Conservation (phyloP, 2,329 filamentous ascomycete genomes). For the Fusarium marasasianum region DNA sequence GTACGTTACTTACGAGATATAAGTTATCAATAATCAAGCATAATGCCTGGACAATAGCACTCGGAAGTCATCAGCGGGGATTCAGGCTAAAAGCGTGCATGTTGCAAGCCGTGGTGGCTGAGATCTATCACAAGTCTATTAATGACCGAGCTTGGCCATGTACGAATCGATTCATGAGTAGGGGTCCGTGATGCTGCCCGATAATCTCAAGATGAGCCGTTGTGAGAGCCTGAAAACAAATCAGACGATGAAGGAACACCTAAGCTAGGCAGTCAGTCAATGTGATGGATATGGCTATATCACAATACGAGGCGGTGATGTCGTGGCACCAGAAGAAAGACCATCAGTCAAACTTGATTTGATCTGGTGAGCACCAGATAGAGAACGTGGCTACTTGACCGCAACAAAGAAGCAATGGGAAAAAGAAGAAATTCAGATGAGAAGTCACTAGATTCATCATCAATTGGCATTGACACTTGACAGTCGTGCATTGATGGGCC, state of each 20-base stretch:
- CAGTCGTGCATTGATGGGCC: slow-evolving; percentile 18
- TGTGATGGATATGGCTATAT: slow-evolving; percentile 27
- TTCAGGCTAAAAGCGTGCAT: slow-evolving; percentile 21
- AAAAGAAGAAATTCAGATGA: neutral
- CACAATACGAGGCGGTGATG: slow-evolving; percentile 37
- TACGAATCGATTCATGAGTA: slow-evolving; percentile 7
- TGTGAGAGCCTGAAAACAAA: slow-evolving; percentile 22
- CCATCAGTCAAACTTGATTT: slow-evolving; percentile 24
- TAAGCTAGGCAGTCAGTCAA: neutral
- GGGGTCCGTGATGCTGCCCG: slow-evolving; percentile 15
- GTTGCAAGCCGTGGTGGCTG: slow-evolving; percentile 32
- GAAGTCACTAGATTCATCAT: neutral
- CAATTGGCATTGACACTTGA: slow-evolving; percentile 27
- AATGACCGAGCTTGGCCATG: slow-evolving; percentile 11
- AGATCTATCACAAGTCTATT: slow-evolving; percentile 38
- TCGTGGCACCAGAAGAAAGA: slow-evolving; percentile 34
- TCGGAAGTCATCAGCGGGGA: neutral
- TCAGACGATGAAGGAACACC: slow-evolving; percentile 8
- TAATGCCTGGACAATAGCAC: slow-evolving; percentile 6
- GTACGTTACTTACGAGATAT: slow-evolving; percentile 1
- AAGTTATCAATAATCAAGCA: slow-evolving; percentile 1
- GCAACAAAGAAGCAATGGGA: neutral
- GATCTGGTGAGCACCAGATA: slow-evolving; percentile 31
- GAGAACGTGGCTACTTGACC: neutral
- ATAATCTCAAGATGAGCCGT: slow-evolving; percentile 18